Base-by-base conservation (phyloP, 257 asterid species). In the Nicotiana attenuata region DNA sequence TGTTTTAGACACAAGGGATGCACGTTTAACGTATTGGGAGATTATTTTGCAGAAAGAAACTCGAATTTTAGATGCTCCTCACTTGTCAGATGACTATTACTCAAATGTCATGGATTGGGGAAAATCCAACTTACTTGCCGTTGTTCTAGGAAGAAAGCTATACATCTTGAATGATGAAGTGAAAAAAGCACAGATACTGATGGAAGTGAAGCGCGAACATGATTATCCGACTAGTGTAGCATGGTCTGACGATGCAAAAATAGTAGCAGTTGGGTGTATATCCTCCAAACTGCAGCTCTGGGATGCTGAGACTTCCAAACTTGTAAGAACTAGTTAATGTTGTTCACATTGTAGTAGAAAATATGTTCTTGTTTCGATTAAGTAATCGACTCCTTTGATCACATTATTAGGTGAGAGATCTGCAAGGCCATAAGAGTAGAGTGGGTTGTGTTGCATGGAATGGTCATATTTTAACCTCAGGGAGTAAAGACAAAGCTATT, bases 41-140 rank as follows among this genome's bases (percentile, higher is more conserved):
- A 71, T 75, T 38, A 45, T 53, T 28, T 65, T 82, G 87, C 94
- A 93, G 97, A 80, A 55, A 3, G 94, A 85, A 63, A 57, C 86
- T 50, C 52, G 61, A 63, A 41, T 88, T 75, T 82, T 93, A 86
- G 96, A 93, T 87, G 97, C 96, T 10, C 96, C 93, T 4, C 63
- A 78, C 13, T 33, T 91, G 55, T 84, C 8, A 84, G 71, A 84
- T 29, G 98, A 94, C 86, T 94, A 76, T 87, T 93, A 94, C 84
- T 83, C 86, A 67, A 89, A 90, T 85, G 24, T 87, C 26, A 81
- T 94, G 89, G 98, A 94, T 64, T 94, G 98, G 97, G 97, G 98
- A 73, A 89, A 82, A 35, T 71, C 87, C 28, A 93, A 93, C 83
- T 26, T 83, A 68, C 88, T 94, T 20, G 97, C 94, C 0, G 84